phyloP scores from a whole-genome alignment of 2,329 filamentous ascomycete genomes.

The Penicillium sp. region DNA sequence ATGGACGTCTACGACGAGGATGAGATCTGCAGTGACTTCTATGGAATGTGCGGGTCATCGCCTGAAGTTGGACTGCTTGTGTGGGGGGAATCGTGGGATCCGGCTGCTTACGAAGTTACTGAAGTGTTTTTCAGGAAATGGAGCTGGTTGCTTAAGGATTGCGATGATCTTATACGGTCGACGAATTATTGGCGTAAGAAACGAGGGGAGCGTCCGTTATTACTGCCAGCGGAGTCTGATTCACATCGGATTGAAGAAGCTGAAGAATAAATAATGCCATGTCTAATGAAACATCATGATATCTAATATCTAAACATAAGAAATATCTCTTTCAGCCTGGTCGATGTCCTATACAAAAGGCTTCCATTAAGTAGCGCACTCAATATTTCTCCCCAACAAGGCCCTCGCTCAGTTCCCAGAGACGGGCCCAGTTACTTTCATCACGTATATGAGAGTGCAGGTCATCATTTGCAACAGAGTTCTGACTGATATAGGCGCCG shows the following conservation, averaged over 20 bases:
- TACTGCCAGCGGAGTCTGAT: background rate
- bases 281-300: too few species aligned
- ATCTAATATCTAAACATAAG: too few species aligned
- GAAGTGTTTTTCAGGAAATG: slow-evolving; percentile 32
- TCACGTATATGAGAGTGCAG: slow-evolving; percentile 29
- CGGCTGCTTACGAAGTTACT: slow-evolving; percentile 33
- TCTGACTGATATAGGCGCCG: slow-evolving; percentile 20
- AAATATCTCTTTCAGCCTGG: too few species aligned
- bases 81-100: slow-evolving; percentile 38
- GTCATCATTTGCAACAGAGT: slow-evolving; percentile 26
- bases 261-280: slow-evolving; percentile 1
- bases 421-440: slow-evolving; percentile 26
- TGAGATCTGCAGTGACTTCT: slow-evolving; percentile 26
- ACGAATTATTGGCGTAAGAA: slow-evolving; percentile 31
- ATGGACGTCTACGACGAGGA: slow-evolving; percentile 26
- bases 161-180: slow-evolving; percentile 28
- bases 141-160: slow-evolving; percentile 29
- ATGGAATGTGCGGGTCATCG: slow-evolving; percentile 12
- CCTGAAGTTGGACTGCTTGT: slow-evolving; percentile 26
- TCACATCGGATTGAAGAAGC: slow-evolving; percentile 2
- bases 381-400: slow-evolving; percentile 34
- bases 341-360: too few species aligned
- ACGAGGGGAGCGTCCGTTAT: slow-evolving; percentile 25
- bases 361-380: too few species aligned
- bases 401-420: slow-evolving; percentile 38